A percentile compares a stretch with the other conserved stretches of the same genome.
Evolutionary conservation across 2,329 filamentous ascomycete species (phyloP).

Genomic region (Trichoderma sp.): DNA sequence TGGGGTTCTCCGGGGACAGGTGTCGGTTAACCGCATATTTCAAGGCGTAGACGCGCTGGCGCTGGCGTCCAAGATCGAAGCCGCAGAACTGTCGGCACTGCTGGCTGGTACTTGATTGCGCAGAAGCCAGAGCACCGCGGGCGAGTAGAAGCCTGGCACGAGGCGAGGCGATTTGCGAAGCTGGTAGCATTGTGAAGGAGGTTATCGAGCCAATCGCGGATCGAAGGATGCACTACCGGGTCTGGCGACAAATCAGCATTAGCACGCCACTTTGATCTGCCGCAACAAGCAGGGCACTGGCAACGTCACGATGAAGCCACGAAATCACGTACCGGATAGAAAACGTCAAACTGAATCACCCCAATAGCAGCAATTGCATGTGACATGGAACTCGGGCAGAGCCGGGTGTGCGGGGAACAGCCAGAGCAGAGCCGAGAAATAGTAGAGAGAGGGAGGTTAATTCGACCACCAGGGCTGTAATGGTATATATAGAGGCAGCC

Average conservation of each 20-base stretch:
- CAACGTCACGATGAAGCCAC: conserved; percentile 10
- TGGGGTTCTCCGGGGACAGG: conserved; percentile 50
- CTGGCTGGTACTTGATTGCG: conserved; percentile 30
- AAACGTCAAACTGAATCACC: conserved; percentile 27
- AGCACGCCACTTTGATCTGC: background rate
- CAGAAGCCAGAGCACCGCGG: conserved; percentile 10
- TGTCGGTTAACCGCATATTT: conserved; percentile 52
- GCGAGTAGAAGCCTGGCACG: conserved; percentile 35
- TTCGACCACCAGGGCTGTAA: background rate
- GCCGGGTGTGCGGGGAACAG: conserved; percentile 23
- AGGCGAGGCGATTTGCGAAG: conserved; percentile 37
- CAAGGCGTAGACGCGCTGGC: conserved; percentile 49
- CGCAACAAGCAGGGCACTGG: background rate
- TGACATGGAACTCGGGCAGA: conserved; percentile 31
- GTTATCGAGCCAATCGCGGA: conserved; percentile 1
- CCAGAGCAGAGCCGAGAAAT: background rate
- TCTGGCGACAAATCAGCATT: conserved; percentile 20
- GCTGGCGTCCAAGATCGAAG: conserved; percentile 47
- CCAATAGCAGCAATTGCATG: conserved; percentile 27
- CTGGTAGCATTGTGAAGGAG: conserved; percentile 37
- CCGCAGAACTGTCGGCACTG: conserved; percentile 51
- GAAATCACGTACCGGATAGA: background rate
- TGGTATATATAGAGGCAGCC: background rate
- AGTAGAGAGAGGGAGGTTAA: background rate
- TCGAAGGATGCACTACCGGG: conserved; percentile 25